Percentiles rank a stretch among this genome's conserved stretches.
These are phyloP conservation scores for Diaporthe amygdali DNA, from an alignment of 2,329 filamentous ascomycete species.

Conservation along the genomic window DNA sequence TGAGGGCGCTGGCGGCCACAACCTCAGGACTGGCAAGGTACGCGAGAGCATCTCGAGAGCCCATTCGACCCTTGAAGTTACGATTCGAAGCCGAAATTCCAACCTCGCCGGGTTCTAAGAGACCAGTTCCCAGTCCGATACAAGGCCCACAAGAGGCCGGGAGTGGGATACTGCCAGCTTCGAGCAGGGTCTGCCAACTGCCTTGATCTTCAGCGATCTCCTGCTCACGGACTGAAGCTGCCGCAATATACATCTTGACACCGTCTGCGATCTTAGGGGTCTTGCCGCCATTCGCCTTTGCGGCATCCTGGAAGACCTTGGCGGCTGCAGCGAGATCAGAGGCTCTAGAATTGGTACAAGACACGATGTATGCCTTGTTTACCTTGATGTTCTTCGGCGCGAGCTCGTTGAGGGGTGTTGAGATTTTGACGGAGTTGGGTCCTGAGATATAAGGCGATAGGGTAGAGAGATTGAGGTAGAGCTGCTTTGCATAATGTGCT, in stretches of 20 bases:
- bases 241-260: constrained; percentile 88
- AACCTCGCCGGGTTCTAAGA: constrained; percentile 84
- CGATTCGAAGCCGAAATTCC: constrained; percentile 85
- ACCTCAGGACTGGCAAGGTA: constrained; percentile 91
- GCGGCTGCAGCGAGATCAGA: constrained; percentile 85
- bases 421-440: constrained; percentile 89
- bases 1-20: constrained; percentile 85
- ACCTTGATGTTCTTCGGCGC: constrained; percentile 76
- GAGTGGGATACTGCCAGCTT: constrained; percentile 73
- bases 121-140: constrained; percentile 80
- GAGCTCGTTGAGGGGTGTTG: constrained; percentile 77
- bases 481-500: constrained; percentile 81
- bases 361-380: constrained; percentile 95
- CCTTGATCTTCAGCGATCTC: constrained; percentile 77
- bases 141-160: constrained; percentile 80
- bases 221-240: constrained; percentile 82
- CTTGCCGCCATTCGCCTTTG: constrained; percentile 58
- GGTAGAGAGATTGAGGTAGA: constrained; percentile 83
- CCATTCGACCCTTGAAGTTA: constrained; percentile 94
- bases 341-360: constrained; percentile 86
- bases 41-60: constrained; percentile 76
- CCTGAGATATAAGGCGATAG: constrained; percentile 85
- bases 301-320: constrained; percentile 81
- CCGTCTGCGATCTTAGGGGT: constrained; percentile 74
- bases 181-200: constrained; percentile 82